These are phyloP conservation scores for Nepenthes mirabilis DNA, from an alignment of 148 eudicot genomes.

Conservation along the genomic window DNA sequence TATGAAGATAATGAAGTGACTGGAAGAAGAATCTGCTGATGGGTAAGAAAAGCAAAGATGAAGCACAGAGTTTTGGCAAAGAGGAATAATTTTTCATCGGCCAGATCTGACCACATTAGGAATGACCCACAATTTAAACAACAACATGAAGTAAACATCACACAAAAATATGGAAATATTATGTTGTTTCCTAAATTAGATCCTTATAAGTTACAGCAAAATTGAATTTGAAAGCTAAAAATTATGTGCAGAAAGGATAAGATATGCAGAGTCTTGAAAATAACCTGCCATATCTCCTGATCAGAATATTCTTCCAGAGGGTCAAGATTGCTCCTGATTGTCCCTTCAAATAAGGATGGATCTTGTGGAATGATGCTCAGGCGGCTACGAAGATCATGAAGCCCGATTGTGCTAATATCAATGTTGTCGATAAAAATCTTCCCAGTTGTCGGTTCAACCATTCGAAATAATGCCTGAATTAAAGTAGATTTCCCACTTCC, in stretches of 20 bases:
- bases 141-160: background rate
- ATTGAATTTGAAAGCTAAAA: too few species aligned
- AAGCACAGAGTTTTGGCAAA: too few species aligned
- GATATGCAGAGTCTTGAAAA: background rate
- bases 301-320: conserved; percentile 88
- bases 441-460: conserved; percentile 81
- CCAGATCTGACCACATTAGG: too few species aligned
- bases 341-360: conserved; percentile 94
- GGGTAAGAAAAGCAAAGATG: too few species aligned
- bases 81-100: too few species aligned
- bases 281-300: conserved; percentile 80
- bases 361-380: conserved; percentile 97
- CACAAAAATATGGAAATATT: background rate
- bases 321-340: conserved; percentile 81
- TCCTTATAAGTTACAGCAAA: too few species aligned
- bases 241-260: background rate
- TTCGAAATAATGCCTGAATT: conserved; percentile 82
- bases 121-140: background rate
- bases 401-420: conserved; percentile 80
- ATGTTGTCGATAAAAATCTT: conserved; percentile 73
- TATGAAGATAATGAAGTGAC: too few species aligned
- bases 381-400: conserved; percentile 94
- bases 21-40: too few species aligned
- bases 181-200: too few species aligned
- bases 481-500: conserved; percentile 97